Base-by-base conservation (phyloP, 495 filamentous ascomycete species). In the Margaritispora aquatica region DNA sequence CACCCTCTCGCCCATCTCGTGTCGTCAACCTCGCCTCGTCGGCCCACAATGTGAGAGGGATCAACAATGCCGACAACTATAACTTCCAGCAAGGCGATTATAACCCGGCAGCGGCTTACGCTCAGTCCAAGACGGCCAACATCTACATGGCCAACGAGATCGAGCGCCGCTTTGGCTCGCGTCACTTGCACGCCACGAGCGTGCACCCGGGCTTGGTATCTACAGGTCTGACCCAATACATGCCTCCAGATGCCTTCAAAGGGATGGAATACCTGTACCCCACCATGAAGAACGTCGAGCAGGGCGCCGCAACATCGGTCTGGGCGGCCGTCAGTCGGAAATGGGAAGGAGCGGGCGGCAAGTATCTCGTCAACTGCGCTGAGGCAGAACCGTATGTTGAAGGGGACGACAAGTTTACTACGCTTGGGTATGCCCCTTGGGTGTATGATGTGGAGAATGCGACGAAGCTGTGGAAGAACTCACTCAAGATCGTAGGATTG, bases 101-200 rank as follows among this genome's bases (percentile, higher is more conserved):
- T 49, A 59, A 69, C 50, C 69, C 63, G 2, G 67, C 60, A 48
- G 54, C 58, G 11, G 73, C 77, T 3, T 80, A 83, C 53, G 78
- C 73, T 1, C 74, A 77, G 8, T 73, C 70, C 2, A 83, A 84
- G 61, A 75, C 73, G 0, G 77, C 80, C 11, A 82, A 82, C 59
- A 75, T 83, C 60, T 65, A 68, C 55, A 72, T 70, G 61, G 70
- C 75, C 17, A 75, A 73, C 31, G 67, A 78, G 61, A 69, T 79
- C 20, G 71, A 76, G 38, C 67, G 74, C 1, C 63, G 62, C 0
- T 78, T 73, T 50, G 69, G 70, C 1, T 15, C 59, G 0, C 55
- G 66, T 11, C 70, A 73, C 15, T 46, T 64, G 1, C 71, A 74
- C 44, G 73, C 64, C 1, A 61, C 67, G 17, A 69, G 67, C 54